phyloP scores from a whole-genome alignment of 176 grass and related monocot species.

The Avena insularis region DNA sequence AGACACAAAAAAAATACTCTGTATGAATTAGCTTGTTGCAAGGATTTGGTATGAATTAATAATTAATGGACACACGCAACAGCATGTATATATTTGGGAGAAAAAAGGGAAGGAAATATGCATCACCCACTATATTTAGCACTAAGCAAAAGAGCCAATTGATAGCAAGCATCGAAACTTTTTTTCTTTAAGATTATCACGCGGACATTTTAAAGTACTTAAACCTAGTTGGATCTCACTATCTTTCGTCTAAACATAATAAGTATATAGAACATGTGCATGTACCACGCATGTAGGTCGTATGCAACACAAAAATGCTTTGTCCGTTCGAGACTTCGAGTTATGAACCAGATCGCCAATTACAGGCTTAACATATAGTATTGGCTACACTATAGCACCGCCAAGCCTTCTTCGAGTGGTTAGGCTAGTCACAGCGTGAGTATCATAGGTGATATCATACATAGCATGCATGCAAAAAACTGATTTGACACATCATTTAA shows the following conservation, averaged over 20 bases:
- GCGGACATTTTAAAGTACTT: not conserved
- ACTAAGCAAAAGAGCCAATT: conserved; percentile 1
- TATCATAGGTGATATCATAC: too few species aligned
- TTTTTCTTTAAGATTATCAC: not conserved
- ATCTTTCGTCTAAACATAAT: not conserved
- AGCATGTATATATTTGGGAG: not conserved
- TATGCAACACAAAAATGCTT: conserved; percentile 49
- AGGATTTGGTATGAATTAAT: too few species aligned
- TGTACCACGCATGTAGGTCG: conserved; percentile 40
- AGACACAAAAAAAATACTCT: too few species aligned
- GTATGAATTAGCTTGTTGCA: too few species aligned
- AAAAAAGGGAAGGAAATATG: too few species aligned
- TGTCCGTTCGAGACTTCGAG: conserved; percentile 8
- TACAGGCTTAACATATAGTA: conserved; percentile 16
- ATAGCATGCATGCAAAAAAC: too few species aligned
- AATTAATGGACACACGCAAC: not conserved
- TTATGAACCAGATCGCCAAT: conserved; percentile 32
- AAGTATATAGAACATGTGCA: not conserved
- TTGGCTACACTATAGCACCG: too few species aligned
- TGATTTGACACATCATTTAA: too few species aligned
- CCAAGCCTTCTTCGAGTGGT: too few species aligned
- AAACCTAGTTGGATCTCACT: conserved; percentile 41
- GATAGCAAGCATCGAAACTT: not conserved
- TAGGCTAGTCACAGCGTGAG: too few species aligned
- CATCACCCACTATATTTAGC: not conserved